Evolutionary conservation across 108 stramenopile species (phyloP), one percentile per base, ranked within the genome.

Genomic region (Nitzschia sp.): DNA sequence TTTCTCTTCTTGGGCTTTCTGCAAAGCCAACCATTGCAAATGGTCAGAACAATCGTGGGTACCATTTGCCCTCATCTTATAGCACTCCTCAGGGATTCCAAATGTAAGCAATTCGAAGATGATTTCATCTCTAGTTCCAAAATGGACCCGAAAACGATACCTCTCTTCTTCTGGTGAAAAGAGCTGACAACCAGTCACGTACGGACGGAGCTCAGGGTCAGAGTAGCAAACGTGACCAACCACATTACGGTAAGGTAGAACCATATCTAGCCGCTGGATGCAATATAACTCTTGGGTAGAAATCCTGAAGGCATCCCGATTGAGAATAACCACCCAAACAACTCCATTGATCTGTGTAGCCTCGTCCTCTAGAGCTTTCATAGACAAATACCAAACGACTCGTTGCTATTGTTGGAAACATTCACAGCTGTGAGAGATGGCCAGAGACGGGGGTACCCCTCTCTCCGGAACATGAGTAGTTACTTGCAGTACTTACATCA

Each of bases 301-400:
- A 48, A 17, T 2, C 46, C 3, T 48, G 46, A 48, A 48, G 46
- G 14, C 2, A 48, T 48, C 6, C 2, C n/a, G 17, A 17, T 48
- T 2, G 29, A 34, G 29, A 15, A 48, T 48, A 2, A 17, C 57
- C 6, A 72, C 44, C 21, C 38, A 40, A 10, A 72, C 63, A 14
- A 65, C 9, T 10, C 72, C 72, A 54, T 67, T 74, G 41, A 38
- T 20, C 51, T 66, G 65, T 12, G 58, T 63, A 39, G 59, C 73
- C 14, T 57, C 40, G 25, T 74, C 73, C 19, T 42, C 41, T n/a
- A 66, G 19, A 38, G n/a, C 25, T 39, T 41, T 22, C 38, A 41
- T 52, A 10, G 15, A 52, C 10, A 66, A 5, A 40, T 66, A 53
- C 29, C 29, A 66, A 8, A 17, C 14, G 14, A 48, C 46, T 17